Conservation (phyloP, 306 rosid genomes). For the Biancaea sappan region DNA sequence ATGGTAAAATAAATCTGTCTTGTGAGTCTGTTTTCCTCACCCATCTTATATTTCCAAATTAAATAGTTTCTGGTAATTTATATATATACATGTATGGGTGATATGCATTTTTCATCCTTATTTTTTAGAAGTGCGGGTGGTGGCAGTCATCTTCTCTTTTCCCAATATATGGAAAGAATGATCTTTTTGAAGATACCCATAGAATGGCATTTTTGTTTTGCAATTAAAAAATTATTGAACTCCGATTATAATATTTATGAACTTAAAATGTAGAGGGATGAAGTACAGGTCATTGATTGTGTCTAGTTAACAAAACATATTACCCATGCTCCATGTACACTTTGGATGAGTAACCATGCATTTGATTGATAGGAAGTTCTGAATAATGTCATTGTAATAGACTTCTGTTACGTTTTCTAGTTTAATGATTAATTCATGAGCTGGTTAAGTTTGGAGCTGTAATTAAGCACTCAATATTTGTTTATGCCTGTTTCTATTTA, state of each 20-base stretch:
- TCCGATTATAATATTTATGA: slow-evolving; percentile 2
- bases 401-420: slow-evolving; percentile 17
- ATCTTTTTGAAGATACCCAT: slow-evolving; percentile 19
- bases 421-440: background rate
- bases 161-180: background rate
- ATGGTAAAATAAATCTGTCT: slow-evolving; percentile 22
- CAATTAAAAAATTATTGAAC: slow-evolving; percentile 20
- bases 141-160: background rate
- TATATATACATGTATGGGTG: background rate
- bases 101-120: background rate
- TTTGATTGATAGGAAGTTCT: background rate
- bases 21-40: background rate
- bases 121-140: background rate
- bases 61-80: background rate
- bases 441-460: background rate
- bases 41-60: slow-evolving; percentile 14
- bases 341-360: background rate
- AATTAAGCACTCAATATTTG: background rate
- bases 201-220: slow-evolving; percentile 4
- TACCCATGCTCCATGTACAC: slow-evolving; percentile 5
- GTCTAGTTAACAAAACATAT: slow-evolving; percentile 19
- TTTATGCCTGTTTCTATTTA: background rate
- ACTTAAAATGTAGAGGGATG: slow-evolving; percentile 20
- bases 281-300: background rate
- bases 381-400: slow-evolving; percentile 14